phyloP scores from a whole-genome alignment of 2,329 filamentous ascomycete species.

The Xylariaceae sp. region DNA sequence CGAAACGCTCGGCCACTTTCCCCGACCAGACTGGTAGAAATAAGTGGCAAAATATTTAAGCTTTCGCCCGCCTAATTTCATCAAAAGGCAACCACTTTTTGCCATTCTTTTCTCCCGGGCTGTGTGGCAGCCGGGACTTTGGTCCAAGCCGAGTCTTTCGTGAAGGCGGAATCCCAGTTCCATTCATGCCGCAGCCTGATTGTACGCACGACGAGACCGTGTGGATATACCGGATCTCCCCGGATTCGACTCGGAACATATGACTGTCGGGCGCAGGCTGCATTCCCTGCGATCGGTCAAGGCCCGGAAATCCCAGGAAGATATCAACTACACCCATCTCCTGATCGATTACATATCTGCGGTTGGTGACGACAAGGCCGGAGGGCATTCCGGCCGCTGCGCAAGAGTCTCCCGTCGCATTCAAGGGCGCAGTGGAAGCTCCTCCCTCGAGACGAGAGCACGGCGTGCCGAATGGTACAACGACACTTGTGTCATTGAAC shows the following conservation, averaged over 20 bases:
- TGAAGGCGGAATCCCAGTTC: constrained; percentile 8
- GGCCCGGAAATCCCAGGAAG: constrained; percentile 29
- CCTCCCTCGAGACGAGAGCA: constrained; percentile 32
- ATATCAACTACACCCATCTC: constrained; percentile 29
- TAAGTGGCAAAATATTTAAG: too few relatives aligned
- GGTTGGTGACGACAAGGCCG: constrained; percentile 28
- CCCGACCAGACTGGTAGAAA: too few relatives aligned
- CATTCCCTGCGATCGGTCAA: constrained; percentile 22
- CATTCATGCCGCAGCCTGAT: constrained; percentile 24
- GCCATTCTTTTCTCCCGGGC: too few relatives aligned
- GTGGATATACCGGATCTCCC: constrained; percentile 32
- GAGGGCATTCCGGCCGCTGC: constrained; percentile 28
- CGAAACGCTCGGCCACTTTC: too few relatives aligned
- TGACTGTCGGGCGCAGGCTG: constrained; percentile 29
- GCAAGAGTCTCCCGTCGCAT: constrained; percentile 27
- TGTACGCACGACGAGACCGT: constrained; percentile 29
- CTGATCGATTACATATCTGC: constrained; percentile 32
- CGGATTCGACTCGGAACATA: constrained; percentile 28
- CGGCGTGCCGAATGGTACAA: constrained; percentile 26
- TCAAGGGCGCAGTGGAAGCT: constrained; percentile 24
- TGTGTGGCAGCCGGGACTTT: too few relatives aligned
- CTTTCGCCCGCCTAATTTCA: too few relatives aligned
- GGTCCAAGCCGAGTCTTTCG: constrained; percentile 5
- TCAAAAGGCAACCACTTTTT: too few relatives aligned
- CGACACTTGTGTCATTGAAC: constrained; percentile 27